These are phyloP conservation scores for Mariannaea elegans DNA, from an alignment of 2,329 filamentous ascomycete genomes.

Conservation along the genomic window DNA sequence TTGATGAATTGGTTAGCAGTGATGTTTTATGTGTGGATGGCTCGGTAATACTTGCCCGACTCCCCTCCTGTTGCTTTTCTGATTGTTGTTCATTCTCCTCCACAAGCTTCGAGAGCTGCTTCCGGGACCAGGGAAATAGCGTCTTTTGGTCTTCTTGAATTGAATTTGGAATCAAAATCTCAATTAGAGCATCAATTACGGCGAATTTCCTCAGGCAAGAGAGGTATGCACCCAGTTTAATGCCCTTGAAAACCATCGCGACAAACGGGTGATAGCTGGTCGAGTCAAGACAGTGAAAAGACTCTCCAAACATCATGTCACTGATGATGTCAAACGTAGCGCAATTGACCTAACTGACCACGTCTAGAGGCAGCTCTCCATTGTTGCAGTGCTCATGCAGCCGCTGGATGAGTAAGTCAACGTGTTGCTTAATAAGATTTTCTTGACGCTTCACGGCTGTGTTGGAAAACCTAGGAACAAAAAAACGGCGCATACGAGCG, in stretches of 20 bases:
- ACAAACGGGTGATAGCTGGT: slow-evolving; percentile 35
- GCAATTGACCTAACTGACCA: slow-evolving; percentile 36
- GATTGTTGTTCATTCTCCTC: not conserved
- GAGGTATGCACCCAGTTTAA: not conserved
- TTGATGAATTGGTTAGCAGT: not conserved
- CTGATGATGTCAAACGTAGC: slow-evolving; percentile 40
- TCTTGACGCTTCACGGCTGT: slow-evolving; percentile 42
- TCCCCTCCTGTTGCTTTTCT: not conserved
- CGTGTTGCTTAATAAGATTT: slow-evolving; percentile 33
- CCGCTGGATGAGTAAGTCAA: slow-evolving; percentile 33
- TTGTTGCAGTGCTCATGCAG: slow-evolving; percentile 21
- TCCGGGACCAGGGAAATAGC: not conserved
- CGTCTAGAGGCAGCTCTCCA: slow-evolving; percentile 21
- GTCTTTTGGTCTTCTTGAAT: not conserved
- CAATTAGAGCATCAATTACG: not conserved
- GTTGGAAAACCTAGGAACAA: slow-evolving; percentile 39
- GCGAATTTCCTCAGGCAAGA: not conserved
- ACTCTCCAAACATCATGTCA: slow-evolving; percentile 38
- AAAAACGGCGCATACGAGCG: slow-evolving; percentile 22
- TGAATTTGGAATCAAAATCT: not conserved
- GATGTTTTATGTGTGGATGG: not conserved
- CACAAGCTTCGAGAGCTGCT: not conserved
- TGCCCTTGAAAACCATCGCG: slow-evolving; percentile 22
- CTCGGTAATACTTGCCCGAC: not conserved
- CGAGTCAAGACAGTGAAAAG: slow-evolving; percentile 34